phyloP scores from a whole-genome alignment of 2,329 filamentous ascomycete genomes.

The Diaporthe velutina region DNA sequence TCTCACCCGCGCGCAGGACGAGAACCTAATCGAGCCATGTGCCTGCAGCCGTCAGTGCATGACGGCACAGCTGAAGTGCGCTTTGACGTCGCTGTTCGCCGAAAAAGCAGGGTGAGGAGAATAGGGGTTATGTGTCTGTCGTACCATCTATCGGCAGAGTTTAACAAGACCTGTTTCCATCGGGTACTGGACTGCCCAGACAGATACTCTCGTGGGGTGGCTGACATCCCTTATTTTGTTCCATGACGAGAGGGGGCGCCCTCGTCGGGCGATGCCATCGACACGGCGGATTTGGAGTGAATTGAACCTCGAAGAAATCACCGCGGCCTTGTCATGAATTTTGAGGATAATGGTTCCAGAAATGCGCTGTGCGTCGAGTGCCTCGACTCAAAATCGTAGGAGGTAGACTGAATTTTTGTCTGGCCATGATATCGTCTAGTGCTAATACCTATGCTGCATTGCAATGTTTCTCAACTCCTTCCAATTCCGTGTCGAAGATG shows the following conservation, averaged over 20 bases:
- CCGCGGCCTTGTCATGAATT: background rate
- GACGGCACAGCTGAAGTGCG: background rate
- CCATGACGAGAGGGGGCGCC: background rate
- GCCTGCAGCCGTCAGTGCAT: background rate
- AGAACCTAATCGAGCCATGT: background rate
- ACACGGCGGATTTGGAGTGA: too few relatives aligned
- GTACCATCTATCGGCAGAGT: background rate
- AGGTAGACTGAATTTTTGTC: background rate
- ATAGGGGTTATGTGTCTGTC: background rate
- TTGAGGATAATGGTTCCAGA: background rate
- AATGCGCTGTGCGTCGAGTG: background rate
- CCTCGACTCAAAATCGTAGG: background rate
- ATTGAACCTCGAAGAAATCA: background rate
- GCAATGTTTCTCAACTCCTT: background rate
- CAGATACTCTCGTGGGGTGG: background rate
- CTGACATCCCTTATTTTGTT: background rate
- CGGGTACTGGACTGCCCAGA: background rate
- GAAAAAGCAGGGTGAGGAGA: background rate
- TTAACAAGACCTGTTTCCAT: too few relatives aligned
- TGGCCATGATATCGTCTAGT: conserved; percentile 2
- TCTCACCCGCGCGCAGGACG: background rate
- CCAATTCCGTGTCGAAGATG: background rate
- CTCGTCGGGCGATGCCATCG: too few relatives aligned
- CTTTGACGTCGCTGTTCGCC: background rate
- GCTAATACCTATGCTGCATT: background rate